phyloP scores from a whole-genome alignment of 331 rosid genomes.

The Saraca asoca region DNA sequence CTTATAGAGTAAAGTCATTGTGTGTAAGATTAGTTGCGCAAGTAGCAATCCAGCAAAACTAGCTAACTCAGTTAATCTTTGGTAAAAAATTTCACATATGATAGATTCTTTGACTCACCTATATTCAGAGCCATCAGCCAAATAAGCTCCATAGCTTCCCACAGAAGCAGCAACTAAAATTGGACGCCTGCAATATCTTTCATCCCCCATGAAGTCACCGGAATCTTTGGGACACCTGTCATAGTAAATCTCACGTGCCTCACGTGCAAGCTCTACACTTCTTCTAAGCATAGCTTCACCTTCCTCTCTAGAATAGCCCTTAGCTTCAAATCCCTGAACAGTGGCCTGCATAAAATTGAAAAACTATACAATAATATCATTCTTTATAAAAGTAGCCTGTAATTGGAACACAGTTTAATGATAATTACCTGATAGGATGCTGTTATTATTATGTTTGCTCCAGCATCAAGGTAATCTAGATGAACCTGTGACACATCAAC shows the following conservation, averaged over 20 bases:
- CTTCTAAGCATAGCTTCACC: constrained; percentile 61
- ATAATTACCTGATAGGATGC: constrained; percentile 85
- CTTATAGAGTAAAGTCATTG: no score
- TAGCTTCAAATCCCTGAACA: constrained; percentile 84
- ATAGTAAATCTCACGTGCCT: constrained; percentile 70
- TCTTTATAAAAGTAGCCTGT: no score
- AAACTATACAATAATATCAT: no score
- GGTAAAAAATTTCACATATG: background rate
- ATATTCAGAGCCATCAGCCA: constrained; percentile 90
- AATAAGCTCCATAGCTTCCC: constrained; percentile 93
- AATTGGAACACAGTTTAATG: no score
- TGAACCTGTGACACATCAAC: constrained; percentile 62
- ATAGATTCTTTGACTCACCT: constrained; percentile 42
- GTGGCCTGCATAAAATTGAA: constrained; percentile 61
- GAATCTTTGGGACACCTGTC: constrained; percentile 58
- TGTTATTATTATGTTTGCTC: constrained; percentile 79
- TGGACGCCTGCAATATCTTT: constrained; percentile 44
- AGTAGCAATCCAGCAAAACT: no score
- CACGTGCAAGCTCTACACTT: constrained; percentile 78
- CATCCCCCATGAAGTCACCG: constrained; percentile 47
- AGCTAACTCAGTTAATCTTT: no score
- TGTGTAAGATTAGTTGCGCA: no score
- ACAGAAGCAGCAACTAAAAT: constrained; percentile 85
- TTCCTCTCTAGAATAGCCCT: constrained; percentile 73
- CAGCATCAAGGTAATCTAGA: constrained; percentile 88